Evolutionary conservation across 306 rosid genomes (phyloP), one percentile per base, ranked within the genome.

Genomic region (Luffa aegyptiaca): DNA sequence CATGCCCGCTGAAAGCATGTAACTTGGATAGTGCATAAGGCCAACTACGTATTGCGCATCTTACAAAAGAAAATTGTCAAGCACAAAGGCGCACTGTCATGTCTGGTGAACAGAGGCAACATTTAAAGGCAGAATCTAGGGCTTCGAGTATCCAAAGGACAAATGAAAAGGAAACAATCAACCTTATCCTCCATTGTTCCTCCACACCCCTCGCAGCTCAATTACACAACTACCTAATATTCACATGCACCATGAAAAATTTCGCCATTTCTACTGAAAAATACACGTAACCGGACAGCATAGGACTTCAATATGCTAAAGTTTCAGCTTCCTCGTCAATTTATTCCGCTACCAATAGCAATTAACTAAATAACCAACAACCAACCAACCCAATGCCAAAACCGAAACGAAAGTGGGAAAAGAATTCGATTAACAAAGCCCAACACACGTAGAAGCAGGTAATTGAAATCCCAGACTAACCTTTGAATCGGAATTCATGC

Each of bases 401-500:
- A 26, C 58, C 58, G 42, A 49, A 48, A 33, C 13, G 39, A 73
- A 45, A 71, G 11, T 20, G 51, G n/a, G n/a, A 71, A 11, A 68
- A 33, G 14, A 73, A 74, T 33, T 51, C 63, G 8, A 73, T 4
- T 3, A 35, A 35, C 20, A 5, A 74, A 74, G 46, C 4, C 2
- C 61, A 51, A 53, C 3, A 49, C 8, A 48, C 16, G 52, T 0
- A 75, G 18, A 26, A 75, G 20, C 21, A 46, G 37, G 76, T 21
- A 73, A 72, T 31, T 75, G 2, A 75, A 75, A 75, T 75, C 41
- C 44, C 48, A 75, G 53, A 52, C 79, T 75, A 36, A 75, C 79
- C 64, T 35, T 75, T 35, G 79, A 51, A 53, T 35, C 3, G n/a
- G 48, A 75, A 75, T 35, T 33, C 79, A 75, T 75, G 64, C n/a